Base-by-base conservation (phyloP, 768 basidiomycete species). In the Termitomyces sp. region DNA sequence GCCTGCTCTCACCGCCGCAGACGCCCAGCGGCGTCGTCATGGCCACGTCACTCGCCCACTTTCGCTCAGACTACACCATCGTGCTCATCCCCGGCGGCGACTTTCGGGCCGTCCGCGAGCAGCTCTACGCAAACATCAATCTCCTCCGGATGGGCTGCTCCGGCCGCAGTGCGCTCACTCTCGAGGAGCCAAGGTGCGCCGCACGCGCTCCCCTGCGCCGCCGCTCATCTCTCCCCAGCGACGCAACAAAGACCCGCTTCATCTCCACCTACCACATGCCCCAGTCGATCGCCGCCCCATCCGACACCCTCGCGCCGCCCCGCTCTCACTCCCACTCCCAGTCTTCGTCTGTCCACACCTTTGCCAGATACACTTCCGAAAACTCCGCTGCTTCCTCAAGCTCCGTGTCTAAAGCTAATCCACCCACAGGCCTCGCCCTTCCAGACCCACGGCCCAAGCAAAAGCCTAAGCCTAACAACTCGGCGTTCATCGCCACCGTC, bases 61-160 rank as follows among this genome's bases (percentile, higher is more conserved):
- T 94, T 68, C 88, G 88, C 55, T 92, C 90, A 2, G 91, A 93
- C 75, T 90, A 84, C 68, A 89, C 89, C 56, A 91, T 93, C 59
- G 87, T 93, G 33, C 85, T 82, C 58, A 84, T 94, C 53, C 90
- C 90, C 0, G 72, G 77, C 46, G 92, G 88, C 36, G 77, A 86
- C 69, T 89, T 86, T 70, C 76, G 81, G 20, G 77, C 79, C 39
- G 77, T 78, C 33, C 81, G 80, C 59, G 83, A 88, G 57, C 84
- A 83, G 61, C 80, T 94, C 31, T 90, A 88, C 69, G 79, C 85
- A 51, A 94, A 93, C 65, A 90, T 93, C 63, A 87, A 88, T 69
- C 77, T 94, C 22, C 77, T 91, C 44, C 82, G 92, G n/a, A 86
- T 92, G 82, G 91, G 90, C 3, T 88, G 87, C 66, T 85, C 85